Evolutionary conservation across 2,329 filamentous ascomycete species (phyloP).

Genomic region (Helminthosporium solani): DNA sequence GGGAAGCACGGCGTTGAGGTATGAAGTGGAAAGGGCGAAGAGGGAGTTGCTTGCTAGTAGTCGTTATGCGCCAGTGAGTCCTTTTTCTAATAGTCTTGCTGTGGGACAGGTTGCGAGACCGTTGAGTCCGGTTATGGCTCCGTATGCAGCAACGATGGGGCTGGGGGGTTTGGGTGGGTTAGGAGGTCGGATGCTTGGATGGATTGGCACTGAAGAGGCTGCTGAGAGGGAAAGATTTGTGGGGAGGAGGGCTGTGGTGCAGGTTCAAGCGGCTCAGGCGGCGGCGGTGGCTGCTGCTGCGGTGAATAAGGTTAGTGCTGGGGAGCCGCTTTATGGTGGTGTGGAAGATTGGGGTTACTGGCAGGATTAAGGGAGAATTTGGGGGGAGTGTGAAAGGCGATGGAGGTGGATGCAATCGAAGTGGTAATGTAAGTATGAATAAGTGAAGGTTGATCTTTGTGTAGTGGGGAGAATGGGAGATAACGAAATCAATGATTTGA

Average conservation of each 20-base stretch:
- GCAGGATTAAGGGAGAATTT: neutral
- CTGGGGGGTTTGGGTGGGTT: neutral
- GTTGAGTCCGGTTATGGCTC: neutral
- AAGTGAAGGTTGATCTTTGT: too few relatives aligned
- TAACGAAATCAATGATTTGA: too few relatives aligned
- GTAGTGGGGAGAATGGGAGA: too few relatives aligned
- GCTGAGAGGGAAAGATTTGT: slow-evolving; percentile 2
- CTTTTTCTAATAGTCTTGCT: neutral
- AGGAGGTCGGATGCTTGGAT: neutral
- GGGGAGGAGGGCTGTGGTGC: neutral
- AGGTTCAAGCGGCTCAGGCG: neutral
- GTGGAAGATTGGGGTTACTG: neutral
- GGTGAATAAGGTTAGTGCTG: neutral
- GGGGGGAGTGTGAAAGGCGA: neutral
- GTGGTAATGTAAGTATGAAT: too few relatives aligned
- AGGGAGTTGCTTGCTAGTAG: slow-evolving; percentile 12
- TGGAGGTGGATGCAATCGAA: too few relatives aligned
- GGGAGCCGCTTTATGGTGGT: neutral
- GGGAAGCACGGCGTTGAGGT: slow-evolving; percentile 17
- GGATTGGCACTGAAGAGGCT: neutral
- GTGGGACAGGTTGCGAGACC: neutral
- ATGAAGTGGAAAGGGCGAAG: slow-evolving; percentile 25
- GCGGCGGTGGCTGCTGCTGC: slow-evolving; percentile 1
- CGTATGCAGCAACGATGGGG: neutral
- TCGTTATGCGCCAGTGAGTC: slow-evolving; percentile 3